phyloP scores from a whole-genome alignment of 495 filamentous ascomycete genomes.

The Hypoxylon fuscum region DNA sequence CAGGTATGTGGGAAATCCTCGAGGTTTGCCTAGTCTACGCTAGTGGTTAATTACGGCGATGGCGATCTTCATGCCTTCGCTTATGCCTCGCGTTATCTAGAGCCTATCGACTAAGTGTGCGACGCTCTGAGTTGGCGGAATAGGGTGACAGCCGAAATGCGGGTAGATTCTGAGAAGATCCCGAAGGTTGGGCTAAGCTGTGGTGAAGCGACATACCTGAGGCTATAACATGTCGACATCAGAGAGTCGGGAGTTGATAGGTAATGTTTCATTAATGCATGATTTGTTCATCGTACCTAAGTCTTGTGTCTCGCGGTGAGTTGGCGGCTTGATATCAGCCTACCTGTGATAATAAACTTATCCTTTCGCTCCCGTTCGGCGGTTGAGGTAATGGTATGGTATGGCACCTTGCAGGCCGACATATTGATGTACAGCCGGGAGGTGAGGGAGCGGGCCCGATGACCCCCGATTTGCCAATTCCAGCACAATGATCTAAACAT shows the following conservation, averaged over 20 bases:
- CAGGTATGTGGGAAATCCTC: background rate
- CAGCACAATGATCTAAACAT: constrained; percentile 18
- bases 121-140: constrained; percentile 8
- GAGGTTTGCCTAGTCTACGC: background rate
- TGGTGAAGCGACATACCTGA: background rate
- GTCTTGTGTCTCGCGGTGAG: constrained; percentile 8
- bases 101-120: constrained; percentile 25
- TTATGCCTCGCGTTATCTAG: constrained; percentile 25
- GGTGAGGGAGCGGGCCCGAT: constrained; percentile 23
- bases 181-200: background rate
- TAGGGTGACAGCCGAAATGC: constrained; percentile 14
- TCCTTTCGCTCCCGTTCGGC: constrained; percentile 13
- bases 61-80: constrained; percentile 17
- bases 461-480: constrained; percentile 37
- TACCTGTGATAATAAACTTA: background rate
- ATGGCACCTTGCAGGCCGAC: constrained; percentile 8
- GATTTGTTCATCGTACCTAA: constrained; percentile 25
- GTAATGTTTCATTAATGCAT: constrained; percentile 16
- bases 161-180: constrained; percentile 12
- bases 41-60: constrained; percentile 3
- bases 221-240: background rate
- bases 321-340: constrained; percentile 10
- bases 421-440: constrained; percentile 16
- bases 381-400: background rate
- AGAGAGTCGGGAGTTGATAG: constrained; percentile 14